Conservation (phyloP, 169 alveolate species). For the Plasmodium vinckei region DNA sequence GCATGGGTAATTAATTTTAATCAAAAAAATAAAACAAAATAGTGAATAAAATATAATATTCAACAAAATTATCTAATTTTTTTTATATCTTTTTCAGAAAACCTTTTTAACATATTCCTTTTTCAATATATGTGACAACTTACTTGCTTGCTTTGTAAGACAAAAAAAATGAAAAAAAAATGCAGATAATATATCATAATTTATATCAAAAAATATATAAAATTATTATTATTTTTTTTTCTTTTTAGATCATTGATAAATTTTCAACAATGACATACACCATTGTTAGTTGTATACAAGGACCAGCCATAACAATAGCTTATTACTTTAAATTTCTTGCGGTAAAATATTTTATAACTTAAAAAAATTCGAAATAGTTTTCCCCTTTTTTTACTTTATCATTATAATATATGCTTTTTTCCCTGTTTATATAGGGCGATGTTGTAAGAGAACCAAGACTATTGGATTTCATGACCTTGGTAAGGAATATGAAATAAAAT, state of each 20-base stretch:
- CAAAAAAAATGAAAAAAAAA: not conserved
- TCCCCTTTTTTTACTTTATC: not conserved
- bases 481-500: not conserved
- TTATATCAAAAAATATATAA: not conserved
- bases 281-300: slow-evolving; percentile 70
- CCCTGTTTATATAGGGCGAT: slow-evolving; percentile 37
- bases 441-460: slow-evolving; percentile 53
- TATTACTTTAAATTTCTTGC: slow-evolving; percentile 67
- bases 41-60: not conserved
- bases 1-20: slow-evolving; percentile 54
- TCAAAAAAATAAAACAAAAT: not conserved
- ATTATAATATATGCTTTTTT: not conserved
- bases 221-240: not conserved
- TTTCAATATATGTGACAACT: slow-evolving; percentile 63
- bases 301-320: slow-evolving; percentile 74
- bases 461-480: slow-evolving; percentile 63
- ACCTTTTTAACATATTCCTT: slow-evolving; percentile 56
- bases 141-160: slow-evolving; percentile 63
- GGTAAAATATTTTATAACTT: slow-evolving; percentile 6
- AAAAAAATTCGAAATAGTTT: not conserved
- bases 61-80: not conserved
- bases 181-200: not conserved
- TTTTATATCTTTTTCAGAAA: slow-evolving; percentile 36
- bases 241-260: slow-evolving; percentile 38
- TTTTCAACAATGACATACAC: slow-evolving; percentile 73